These are phyloP conservation scores for Lipomyces oligophaga DNA, from an alignment of 805 yeast genomes.

Conservation along the genomic window DNA sequence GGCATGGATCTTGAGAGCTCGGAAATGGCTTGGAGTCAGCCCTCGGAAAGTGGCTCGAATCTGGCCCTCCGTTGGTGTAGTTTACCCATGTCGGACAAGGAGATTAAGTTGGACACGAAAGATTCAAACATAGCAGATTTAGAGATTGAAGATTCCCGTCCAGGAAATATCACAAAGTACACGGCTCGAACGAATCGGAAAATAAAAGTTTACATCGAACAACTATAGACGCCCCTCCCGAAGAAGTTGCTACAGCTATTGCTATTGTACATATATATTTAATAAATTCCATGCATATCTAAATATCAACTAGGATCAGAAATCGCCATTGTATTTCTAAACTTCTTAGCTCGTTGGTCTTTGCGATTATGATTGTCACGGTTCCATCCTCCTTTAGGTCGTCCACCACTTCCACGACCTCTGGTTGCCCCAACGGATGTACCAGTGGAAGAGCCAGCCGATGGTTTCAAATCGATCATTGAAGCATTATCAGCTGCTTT, in stretches of 20 bases:
- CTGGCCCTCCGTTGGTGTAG: constrained; percentile 40
- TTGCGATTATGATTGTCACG: constrained; percentile 21
- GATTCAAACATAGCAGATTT: neutral
- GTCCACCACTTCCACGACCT: constrained; percentile 7
- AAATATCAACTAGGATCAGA: too few species aligned
- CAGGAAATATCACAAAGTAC: neutral
- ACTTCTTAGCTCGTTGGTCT: constrained; percentile 12
- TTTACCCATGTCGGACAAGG: constrained; percentile 10
- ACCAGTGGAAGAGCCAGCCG: too few species aligned
- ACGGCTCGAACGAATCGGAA: constrained; percentile 3
- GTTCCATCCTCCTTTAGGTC: constrained; percentile 9
- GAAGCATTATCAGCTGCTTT: too few species aligned
- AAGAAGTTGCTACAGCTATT: too few species aligned
- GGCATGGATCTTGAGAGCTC: constrained; percentile 42
- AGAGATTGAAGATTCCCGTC: neutral
- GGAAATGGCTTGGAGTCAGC: constrained; percentile 58
- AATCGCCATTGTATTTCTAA: constrained; percentile 12
- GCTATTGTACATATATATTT: too few species aligned
- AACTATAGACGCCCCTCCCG: neutral
- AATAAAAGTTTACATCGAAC: constrained; percentile 18
- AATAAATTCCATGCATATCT: too few species aligned
- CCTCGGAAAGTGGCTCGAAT: constrained; percentile 51
- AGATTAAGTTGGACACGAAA: constrained; percentile 6
- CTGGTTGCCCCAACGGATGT: too few species aligned
- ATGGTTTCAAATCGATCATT: too few species aligned